Percentiles rank a stretch among this genome's conserved stretches.
phyloP scores from a whole-genome alignment of 169 alveolate species.

The Plasmodium vinckei region DNA sequence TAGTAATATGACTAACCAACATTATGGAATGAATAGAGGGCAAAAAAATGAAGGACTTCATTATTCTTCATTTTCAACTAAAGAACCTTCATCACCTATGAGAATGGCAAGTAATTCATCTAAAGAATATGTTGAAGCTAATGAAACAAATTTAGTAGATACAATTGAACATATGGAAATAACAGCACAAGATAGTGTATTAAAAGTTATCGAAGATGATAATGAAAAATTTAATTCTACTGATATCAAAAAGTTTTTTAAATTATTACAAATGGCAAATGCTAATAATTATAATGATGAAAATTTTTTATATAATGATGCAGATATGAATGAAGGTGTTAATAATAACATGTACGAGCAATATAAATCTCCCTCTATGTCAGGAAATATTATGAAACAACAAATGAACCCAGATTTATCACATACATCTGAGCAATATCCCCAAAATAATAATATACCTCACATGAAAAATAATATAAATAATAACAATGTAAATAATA shows the following conservation, averaged over 20 bases:
- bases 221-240: constrained; percentile 52
- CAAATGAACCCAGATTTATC: neutral
- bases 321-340: neutral
- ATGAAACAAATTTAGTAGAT: constrained; percentile 35
- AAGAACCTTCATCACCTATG: constrained; percentile 34
- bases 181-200: constrained; percentile 71
- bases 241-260: constrained; percentile 61
- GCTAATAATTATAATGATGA: constrained; percentile 21
- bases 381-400: neutral
- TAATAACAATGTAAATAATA: neutral
- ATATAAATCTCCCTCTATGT: neutral
- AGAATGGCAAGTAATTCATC: constrained; percentile 71
- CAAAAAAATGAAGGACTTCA: constrained; percentile 17
- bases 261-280: constrained; percentile 45
- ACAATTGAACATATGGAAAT: constrained; percentile 70
- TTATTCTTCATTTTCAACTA: constrained; percentile 23
- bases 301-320: constrained; percentile 45
- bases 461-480: constrained; percentile 14
- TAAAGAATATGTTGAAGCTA: constrained; percentile 17
- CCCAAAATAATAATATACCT: neutral
- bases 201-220: constrained; percentile 70
- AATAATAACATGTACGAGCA: neutral
- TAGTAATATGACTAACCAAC: neutral
- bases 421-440: neutral
- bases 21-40: constrained; percentile 6